Conservation (phyloP, 2,329 filamentous ascomycete species). For the Aspergillus nomiae region DNA sequence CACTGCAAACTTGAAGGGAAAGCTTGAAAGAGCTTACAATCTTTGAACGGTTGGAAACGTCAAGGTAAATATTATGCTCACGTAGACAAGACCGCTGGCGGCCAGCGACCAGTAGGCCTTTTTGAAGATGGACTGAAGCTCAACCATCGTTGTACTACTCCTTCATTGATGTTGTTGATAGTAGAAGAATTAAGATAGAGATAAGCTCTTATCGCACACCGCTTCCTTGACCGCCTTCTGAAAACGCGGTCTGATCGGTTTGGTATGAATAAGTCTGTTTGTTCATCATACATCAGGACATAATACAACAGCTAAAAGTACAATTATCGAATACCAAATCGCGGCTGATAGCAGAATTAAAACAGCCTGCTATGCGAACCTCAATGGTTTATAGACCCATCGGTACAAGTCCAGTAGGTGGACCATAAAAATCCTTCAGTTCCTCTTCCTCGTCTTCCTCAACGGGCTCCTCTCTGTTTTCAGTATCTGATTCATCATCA, state of each 20-base stretch:
- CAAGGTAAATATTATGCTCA: slow-evolving; percentile 64
- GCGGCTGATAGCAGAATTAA: not conserved
- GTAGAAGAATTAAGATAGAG: not conserved
- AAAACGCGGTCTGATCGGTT: not conserved
- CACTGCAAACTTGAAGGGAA: not conserved
- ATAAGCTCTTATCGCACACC: not conserved
- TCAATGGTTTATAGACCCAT: slow-evolving; percentile 16
- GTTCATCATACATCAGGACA: not conserved
- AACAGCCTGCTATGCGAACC: not conserved
- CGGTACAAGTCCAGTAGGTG: slow-evolving; percentile 39
- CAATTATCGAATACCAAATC: not conserved
- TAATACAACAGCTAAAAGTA: not conserved
- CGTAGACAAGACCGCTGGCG: slow-evolving; percentile 65
- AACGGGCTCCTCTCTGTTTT: slow-evolving; percentile 10
- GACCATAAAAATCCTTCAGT: slow-evolving; percentile 44
- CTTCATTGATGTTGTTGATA: not conserved
- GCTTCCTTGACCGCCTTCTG: not conserved
- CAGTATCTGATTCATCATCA: slow-evolving; percentile 15
- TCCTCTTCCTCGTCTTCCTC: slow-evolving; percentile 33
- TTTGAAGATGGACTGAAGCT: slow-evolving; percentile 49
- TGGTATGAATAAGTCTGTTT: not conserved
- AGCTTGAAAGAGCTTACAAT: slow-evolving; percentile 61
- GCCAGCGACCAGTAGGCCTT: slow-evolving; percentile 60
- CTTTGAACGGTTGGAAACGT: slow-evolving; percentile 73
- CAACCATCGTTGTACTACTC: slow-evolving; percentile 30